Conservation (phyloP, 2,329 filamentous ascomycete genomes). For the Clonostachys rosea region DNA sequence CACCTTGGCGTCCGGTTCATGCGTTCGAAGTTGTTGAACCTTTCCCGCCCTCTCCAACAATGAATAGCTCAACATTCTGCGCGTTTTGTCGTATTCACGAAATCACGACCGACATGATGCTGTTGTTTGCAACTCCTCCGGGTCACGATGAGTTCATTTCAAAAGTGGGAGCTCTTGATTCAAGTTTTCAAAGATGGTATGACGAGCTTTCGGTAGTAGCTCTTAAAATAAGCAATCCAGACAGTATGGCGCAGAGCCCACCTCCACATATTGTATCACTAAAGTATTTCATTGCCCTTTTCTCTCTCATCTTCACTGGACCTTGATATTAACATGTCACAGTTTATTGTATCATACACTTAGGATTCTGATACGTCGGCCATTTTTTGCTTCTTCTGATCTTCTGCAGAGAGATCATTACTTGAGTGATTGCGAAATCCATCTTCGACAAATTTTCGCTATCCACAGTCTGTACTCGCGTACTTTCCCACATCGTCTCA, state of each 20-base stretch:
- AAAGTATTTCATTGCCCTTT: slow-evolving; percentile 2
- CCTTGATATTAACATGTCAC: no score
- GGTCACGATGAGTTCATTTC: neutral
- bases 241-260: slow-evolving; percentile 1
- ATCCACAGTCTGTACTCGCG: slow-evolving; percentile 36
- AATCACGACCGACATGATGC: slow-evolving; percentile 10
- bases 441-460: slow-evolving; percentile 65
- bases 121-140: slow-evolving; percentile 4
- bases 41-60: neutral
- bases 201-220: neutral
- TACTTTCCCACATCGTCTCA: slow-evolving; percentile 10
- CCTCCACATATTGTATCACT: slow-evolving; percentile 8
- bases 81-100: slow-evolving; percentile 8
- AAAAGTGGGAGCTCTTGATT: slow-evolving; percentile 3
- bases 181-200: slow-evolving; percentile 5
- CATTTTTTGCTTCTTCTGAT: neutral
- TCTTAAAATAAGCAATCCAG: slow-evolving; percentile 2
- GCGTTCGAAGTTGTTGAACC: slow-evolving; percentile 1
- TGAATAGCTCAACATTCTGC: slow-evolving; percentile 7
- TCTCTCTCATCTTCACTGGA: neutral
- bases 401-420: neutral
- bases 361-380: slow-evolving; percentile 6
- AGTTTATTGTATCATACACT: slow-evolving; percentile 7
- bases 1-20: slow-evolving; percentile 6
- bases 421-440: neutral